phyloP scores from a whole-genome alignment of 495 filamentous ascomycete species.

The Aspergillus baeticus region DNA sequence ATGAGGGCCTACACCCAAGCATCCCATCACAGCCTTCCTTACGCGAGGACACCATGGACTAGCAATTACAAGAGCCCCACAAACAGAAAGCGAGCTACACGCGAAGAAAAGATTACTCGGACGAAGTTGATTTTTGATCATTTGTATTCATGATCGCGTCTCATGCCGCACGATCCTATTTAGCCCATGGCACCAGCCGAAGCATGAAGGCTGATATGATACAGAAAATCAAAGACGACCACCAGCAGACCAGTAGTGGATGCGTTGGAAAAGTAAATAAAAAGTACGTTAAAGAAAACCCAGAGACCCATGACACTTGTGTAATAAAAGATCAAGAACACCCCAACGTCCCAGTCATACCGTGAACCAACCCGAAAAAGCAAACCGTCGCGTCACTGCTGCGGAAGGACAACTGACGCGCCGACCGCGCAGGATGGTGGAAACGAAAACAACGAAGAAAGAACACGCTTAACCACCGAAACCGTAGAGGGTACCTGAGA shows the following conservation, averaged over 20 bases:
- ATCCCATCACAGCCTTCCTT: no score
- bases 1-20: no score
- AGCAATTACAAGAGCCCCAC: not conserved
- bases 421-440: constrained; percentile 36
- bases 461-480: constrained; percentile 86
- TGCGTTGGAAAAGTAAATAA: constrained; percentile 40
- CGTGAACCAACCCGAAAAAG: constrained; percentile 48
- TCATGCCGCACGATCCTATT: constrained; percentile 29
- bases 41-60: no score
- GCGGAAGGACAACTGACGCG: constrained; percentile 34
- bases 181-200: constrained; percentile 41
- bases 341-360: constrained; percentile 54
- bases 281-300: constrained; percentile 43
- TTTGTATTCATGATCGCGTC: constrained; percentile 45
- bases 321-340: constrained; percentile 49
- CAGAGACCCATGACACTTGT: constrained; percentile 50
- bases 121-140: constrained; percentile 23
- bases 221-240: constrained; percentile 47
- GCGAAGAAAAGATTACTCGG: not conserved
- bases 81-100: not conserved
- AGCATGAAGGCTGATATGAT: constrained; percentile 48
- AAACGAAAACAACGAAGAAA: constrained; percentile 30
- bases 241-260: constrained; percentile 47
- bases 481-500: constrained; percentile 81
- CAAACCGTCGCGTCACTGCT: constrained; percentile 35